Base-by-base conservation (phyloP, 2,329 filamentous ascomycete genomes). In the Acarospora socialis region DNA sequence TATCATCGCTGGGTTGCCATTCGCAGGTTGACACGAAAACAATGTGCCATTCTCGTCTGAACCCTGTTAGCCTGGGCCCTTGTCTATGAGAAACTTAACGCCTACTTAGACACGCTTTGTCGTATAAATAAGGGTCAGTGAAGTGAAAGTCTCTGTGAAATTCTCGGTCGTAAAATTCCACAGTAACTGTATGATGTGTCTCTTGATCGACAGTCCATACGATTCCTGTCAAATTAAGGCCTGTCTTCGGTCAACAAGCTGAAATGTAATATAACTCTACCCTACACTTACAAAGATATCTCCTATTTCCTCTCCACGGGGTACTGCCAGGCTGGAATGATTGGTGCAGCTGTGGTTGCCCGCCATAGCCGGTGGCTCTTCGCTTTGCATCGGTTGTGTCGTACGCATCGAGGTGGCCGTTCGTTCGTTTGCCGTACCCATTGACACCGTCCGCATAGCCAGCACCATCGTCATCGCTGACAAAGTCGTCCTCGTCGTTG, bases 161-260 rank as follows among this genome's bases (percentile, higher is more conserved):
- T 44, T 92, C 84, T 36, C 84, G 79, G 53, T 98, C 92, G 52
- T 95, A 94, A 53, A 98, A 98, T 48, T 95, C 90, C 2, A 95
- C 86, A 0, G 86, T 94, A 7, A 98, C 77, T 2, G 90, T 98
- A 51, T 95, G 74, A 46, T 87, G 79, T 0, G 79, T 81, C 48
- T 94, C 86, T 55, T 98, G 90, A 45, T 93, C 81, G 12, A 98
- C 82, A 0, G 87, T 95, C 83, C 90, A 98, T 6, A 94, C 81
- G 48, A 92, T 90, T 1, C 92, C 90, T 32, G 86, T 81, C 37
- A 98, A 61, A 50, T 95, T 95, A 23, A 95, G 69, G 49, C 57
- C 60, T 62, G 23, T 8, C 7, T 7, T 7, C 21, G 15, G 36
- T 59, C 36, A 59, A 53, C 34, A 40, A 33, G 18, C 8, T 21